Percentiles rank a stretch among this genome's conserved stretches.
Conservation (phyloP, 176 grass and related monocot genomes). For the Elymus sibiricus region DNA sequence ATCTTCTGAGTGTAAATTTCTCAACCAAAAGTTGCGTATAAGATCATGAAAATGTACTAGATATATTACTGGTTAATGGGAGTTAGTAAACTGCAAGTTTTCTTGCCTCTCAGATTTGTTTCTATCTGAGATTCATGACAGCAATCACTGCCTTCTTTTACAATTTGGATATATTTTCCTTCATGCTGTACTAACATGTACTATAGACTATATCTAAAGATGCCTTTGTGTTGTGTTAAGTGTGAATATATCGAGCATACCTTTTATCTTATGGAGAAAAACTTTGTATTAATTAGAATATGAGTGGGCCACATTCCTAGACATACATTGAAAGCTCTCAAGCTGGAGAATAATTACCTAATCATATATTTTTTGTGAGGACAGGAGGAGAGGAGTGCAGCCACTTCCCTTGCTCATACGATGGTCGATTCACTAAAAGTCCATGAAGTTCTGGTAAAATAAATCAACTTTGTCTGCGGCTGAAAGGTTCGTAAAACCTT, state of each 20-base stretch:
- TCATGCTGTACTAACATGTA: not conserved
- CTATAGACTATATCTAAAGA: not conserved
- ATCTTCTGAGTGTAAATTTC: not conserved
- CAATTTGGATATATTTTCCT: not conserved
- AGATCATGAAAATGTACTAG: not conserved
- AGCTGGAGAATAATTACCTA: constrained; percentile 22
- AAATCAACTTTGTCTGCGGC: not conserved
- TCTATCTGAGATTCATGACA: no score
- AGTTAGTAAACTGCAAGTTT: not conserved
- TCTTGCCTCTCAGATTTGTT: no score
- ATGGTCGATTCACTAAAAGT: constrained; percentile 89
- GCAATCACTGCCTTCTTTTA: not conserved
- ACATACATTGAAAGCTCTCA: not conserved
- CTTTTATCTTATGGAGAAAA: not conserved
- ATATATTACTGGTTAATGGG: not conserved
- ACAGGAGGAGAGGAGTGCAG: constrained; percentile 83
- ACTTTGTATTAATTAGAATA: not conserved
- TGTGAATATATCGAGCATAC: not conserved
- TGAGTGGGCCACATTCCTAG: not conserved
- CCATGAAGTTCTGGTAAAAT: constrained; percentile 79
- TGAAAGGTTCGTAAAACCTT: not conserved
- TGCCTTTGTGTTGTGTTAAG: not conserved
- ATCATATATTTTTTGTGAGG: not conserved
- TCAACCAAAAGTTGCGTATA: not conserved
- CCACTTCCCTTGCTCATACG: constrained; percentile 60